Evolutionary conservation across 2,329 filamentous ascomycete genomes (phyloP).

Genomic region (Phialophora expanda): DNA sequence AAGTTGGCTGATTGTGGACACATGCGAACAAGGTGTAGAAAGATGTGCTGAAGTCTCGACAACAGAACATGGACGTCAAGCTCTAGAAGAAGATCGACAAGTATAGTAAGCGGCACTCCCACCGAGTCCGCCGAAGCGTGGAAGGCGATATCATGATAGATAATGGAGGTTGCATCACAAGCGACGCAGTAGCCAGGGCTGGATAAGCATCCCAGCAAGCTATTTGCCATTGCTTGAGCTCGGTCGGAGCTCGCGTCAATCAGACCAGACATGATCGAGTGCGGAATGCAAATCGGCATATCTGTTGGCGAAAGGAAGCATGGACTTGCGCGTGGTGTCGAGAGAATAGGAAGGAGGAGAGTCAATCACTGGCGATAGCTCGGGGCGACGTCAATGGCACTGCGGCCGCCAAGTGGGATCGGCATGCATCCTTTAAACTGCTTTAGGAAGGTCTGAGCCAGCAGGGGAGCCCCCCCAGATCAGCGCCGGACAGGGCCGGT

Average conservation of each 20-base stretch:
- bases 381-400: constrained; percentile 21
- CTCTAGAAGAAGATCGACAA: background rate
- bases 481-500: background rate
- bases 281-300: constrained; percentile 7
- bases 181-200: constrained; percentile 12
- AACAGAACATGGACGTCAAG: background rate
- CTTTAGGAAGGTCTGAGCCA: constrained; percentile 22
- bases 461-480: background rate
- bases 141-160: constrained; percentile 19
- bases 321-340: constrained; percentile 7
- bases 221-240: constrained; percentile 9
- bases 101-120: background rate
- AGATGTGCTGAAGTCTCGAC: background rate
- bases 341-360: constrained; percentile 14
- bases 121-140: background rate
- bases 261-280: constrained; percentile 9
- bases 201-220: constrained; percentile 23
- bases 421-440: constrained; percentile 15
- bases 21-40: background rate
- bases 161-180: constrained; percentile 22
- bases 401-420: constrained; percentile 10
- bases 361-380: constrained; percentile 15
- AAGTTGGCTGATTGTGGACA: background rate
- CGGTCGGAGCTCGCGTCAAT: constrained; percentile 13
- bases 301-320: background rate